Conservation (phyloP, 345 rosid species). For the Rhodomyrtus tomentosa region DNA sequence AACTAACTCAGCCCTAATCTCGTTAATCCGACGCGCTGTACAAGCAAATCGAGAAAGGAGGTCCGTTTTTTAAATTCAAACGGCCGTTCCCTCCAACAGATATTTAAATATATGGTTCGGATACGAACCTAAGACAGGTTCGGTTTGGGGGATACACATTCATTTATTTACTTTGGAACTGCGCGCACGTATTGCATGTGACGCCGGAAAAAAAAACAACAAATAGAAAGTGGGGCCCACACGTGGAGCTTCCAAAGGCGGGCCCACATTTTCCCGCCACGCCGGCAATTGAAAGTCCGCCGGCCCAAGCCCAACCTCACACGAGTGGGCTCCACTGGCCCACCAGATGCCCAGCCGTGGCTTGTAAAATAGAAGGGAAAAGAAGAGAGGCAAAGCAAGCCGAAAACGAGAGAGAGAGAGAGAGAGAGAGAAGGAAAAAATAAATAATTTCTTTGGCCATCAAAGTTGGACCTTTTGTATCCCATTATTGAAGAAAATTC, state of each 20-base stretch:
- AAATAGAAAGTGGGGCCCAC: constrained; percentile 1
- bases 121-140: constrained; percentile 28
- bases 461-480: not conserved
- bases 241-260: not conserved
- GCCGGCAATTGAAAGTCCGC: not conserved
- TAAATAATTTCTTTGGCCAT: not conserved
- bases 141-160: not conserved
- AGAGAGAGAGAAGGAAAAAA: too few species aligned
- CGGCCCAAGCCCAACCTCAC: constrained; percentile 27
- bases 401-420: too few species aligned
- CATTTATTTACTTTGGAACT: not conserved
- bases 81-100: constrained; percentile 30
- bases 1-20: not conserved
- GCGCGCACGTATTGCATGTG: not conserved
- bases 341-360: too few species aligned
- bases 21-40: not conserved
- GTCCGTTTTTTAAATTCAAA: not conserved
- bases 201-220: not conserved
- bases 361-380: not conserved
- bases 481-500: not conserved
- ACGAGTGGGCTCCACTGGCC: constrained; percentile 2
- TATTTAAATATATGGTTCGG: constrained; percentile 41
- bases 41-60: not conserved
- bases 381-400: not conserved
- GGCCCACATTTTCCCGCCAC: not conserved